These are phyloP conservation scores for Henningerozyma blattae DNA, from an alignment of 805 yeast genomes.

Conservation along the genomic window DNA sequence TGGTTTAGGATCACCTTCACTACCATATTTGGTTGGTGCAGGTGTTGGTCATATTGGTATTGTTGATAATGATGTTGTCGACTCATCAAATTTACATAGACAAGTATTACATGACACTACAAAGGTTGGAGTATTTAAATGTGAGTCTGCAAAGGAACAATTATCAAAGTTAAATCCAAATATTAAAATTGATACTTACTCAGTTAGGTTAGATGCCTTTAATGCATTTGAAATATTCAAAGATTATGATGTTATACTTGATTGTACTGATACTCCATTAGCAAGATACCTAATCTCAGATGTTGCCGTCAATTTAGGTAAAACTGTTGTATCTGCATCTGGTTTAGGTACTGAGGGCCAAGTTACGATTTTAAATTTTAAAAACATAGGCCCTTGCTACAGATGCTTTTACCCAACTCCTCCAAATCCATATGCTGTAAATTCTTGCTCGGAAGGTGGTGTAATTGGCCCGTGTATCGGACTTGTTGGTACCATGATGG, in stretches of 20 bases:
- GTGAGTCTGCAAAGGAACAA: constrained; percentile 60
- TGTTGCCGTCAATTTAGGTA: constrained; percentile 53
- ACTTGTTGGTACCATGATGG: constrained; percentile 77
- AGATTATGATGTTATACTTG: constrained; percentile 68
- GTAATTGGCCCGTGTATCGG: constrained; percentile 97
- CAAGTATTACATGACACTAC: constrained; percentile 70
- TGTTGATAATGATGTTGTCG: constrained; percentile 79
- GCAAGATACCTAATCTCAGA: constrained; percentile 83
- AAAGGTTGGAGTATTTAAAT: constrained; percentile 58
- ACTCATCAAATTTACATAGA: constrained; percentile 74
- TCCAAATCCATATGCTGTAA: constrained; percentile 72
- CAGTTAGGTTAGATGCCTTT: constrained; percentile 34
- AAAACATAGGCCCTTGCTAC: constrained; percentile 74
- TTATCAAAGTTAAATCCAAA: constrained; percentile 53
- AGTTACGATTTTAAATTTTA: constrained; percentile 59
- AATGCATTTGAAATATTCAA: constrained; percentile 55
- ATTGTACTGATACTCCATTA: constrained; percentile 90
- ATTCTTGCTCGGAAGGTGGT: constrained; percentile 87
- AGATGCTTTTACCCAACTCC: constrained; percentile 88
- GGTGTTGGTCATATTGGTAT: constrained; percentile 83
- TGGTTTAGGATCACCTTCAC: constrained; percentile 89
- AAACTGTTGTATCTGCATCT: constrained; percentile 80
- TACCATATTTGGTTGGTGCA: constrained; percentile 73
- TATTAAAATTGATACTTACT: constrained; percentile 42
- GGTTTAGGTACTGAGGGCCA: constrained; percentile 92